Evolutionary conservation across 352 stramenopile species (phyloP).

Genomic region (Globisporangium rhizosaccharum): DNA sequence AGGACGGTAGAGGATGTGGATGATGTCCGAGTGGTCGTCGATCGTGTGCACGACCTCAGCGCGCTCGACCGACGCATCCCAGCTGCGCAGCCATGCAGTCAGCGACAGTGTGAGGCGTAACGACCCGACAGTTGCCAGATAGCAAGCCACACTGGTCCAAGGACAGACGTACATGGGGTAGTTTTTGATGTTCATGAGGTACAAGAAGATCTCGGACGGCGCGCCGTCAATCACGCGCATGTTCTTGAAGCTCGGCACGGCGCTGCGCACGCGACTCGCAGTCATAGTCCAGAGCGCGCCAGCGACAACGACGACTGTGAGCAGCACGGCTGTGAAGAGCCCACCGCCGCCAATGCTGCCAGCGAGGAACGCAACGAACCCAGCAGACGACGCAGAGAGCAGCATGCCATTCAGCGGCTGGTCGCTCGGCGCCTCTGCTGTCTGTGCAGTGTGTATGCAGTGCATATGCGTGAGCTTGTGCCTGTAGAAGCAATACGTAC

Average conservation of each 20-base stretch:
- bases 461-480: no score
- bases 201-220: constrained; percentile 66
- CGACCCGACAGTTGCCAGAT: not conserved
- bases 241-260: constrained; percentile 66
- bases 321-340: constrained; percentile 37
- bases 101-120: no score
- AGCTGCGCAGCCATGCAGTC: constrained; percentile 15
- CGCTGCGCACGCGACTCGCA: constrained; percentile 24
- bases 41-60: constrained; percentile 69
- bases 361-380: constrained; percentile 55
- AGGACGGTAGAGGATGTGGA: constrained; percentile 65
- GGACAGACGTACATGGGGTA: constrained; percentile 28
- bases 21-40: constrained; percentile 75
- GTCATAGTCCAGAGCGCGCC: constrained; percentile 57
- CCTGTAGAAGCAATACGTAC: not conserved
- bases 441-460: not conserved
- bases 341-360: constrained; percentile 61
- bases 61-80: constrained; percentile 60
- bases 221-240: constrained; percentile 56
- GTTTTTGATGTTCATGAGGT: constrained; percentile 72
- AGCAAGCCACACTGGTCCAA: no score
- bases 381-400: constrained; percentile 45
- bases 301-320: constrained; percentile 37
- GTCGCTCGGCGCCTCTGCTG: constrained; percentile 15
- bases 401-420: constrained; percentile 52